These are phyloP conservation scores for Phytophthora uliginosa DNA, from an alignment of 352 stramenopile genomes.

Conservation along the genomic window DNA sequence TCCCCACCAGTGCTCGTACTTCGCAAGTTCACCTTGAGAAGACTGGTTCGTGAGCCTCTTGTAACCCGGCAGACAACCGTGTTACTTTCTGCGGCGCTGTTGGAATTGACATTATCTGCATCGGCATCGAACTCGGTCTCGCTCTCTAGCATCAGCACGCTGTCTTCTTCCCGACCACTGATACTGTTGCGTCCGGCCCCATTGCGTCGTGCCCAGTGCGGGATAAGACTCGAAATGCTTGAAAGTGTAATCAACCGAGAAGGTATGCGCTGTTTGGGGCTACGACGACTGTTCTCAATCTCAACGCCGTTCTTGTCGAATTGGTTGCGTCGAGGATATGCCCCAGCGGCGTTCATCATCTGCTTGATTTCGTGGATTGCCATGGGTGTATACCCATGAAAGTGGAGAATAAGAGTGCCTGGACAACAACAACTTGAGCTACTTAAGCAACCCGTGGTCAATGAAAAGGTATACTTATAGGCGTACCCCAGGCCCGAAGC, in stretches of 20 bases:
- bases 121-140: conserved; percentile 26
- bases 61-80: conserved; percentile 41
- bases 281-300: conserved; percentile 25
- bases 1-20: conserved; percentile 27
- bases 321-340: conserved; percentile 34
- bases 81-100: conserved; percentile 25
- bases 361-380: conserved; percentile 61
- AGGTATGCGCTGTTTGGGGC: conserved; percentile 16
- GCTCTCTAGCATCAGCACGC: conserved; percentile 34
- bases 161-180: conserved; percentile 54
- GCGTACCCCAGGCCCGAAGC: conserved; percentile 65
- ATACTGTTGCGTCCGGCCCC: conserved; percentile 46
- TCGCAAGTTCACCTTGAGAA: conserved; percentile 43
- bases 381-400: conserved; percentile 61
- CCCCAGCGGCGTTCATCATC: conserved; percentile 62
- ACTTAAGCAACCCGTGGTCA: neutral
- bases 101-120: conserved; percentile 6
- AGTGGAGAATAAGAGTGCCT: conserved; percentile 85
- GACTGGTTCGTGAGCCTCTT: conserved; percentile 37
- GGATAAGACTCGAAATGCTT: conserved; percentile 41
- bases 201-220: conserved; percentile 43
- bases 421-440: neutral
- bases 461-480: neutral
- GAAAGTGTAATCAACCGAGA: conserved; percentile 49
- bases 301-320: conserved; percentile 30